A percentile compares a stretch with the other conserved stretches of the same genome.
phyloP scores from a whole-genome alignment of 1,284 basidiomycete species.

The Xanthoconium separans region DNA sequence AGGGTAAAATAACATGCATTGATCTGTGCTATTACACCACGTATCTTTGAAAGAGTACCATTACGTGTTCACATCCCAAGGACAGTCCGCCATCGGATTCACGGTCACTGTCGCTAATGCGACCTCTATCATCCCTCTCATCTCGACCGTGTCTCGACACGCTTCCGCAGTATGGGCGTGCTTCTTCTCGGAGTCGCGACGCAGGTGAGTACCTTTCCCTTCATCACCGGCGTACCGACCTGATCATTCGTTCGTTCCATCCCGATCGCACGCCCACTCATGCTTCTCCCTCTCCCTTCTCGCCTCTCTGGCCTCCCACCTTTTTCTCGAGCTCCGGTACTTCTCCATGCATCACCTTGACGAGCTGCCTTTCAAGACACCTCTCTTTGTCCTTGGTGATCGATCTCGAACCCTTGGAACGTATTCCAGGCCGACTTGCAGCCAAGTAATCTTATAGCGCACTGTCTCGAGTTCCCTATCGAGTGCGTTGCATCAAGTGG shows the following conservation, averaged over 20 bases:
- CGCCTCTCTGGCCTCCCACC: constrained; percentile 79
- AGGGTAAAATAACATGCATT: too few species aligned
- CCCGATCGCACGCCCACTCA: constrained; percentile 78
- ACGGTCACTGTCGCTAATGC: constrained; percentile 1
- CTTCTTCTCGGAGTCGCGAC: constrained; percentile 39
- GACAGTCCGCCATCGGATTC: constrained; percentile 35
- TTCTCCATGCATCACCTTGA: constrained; percentile 87
- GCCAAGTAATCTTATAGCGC: constrained; percentile 80
- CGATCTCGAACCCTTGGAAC: constrained; percentile 77
- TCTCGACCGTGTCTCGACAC: constrained; percentile 36
- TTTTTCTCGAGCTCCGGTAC: constrained; percentile 89
- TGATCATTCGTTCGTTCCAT: constrained; percentile 81
- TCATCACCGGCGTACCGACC: constrained; percentile 62
- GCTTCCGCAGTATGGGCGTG: constrained; percentile 35
- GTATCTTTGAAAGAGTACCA: too few species aligned
- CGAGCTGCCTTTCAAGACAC: constrained; percentile 85
- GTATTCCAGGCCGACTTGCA: constrained; percentile 94
- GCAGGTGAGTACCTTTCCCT: constrained; percentile 40
- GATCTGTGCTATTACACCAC: too few species aligned
- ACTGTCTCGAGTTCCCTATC: constrained; percentile 90
- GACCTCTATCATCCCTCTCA: constrained; percentile 38
- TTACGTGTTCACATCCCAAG: too few species aligned
- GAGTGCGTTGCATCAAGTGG: constrained; percentile 89
- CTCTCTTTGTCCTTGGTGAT: constrained; percentile 82
- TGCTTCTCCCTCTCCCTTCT: constrained; percentile 75